Conservation (phyloP, 2,329 filamentous ascomycete species). For the Zymoseptoria tritici region DNA sequence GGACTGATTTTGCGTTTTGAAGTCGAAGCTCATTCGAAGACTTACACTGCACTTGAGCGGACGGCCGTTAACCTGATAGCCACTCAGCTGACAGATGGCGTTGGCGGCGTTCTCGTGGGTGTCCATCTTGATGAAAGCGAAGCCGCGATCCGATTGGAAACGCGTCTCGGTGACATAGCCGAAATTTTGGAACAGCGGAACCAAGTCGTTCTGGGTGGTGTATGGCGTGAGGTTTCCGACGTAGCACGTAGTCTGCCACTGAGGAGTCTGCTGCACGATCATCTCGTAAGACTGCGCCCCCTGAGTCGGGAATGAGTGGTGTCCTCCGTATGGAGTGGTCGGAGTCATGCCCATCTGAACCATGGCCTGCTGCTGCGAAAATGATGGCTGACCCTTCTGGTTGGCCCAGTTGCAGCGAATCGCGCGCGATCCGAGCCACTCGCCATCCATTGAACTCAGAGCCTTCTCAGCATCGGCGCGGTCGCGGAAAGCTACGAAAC, state of each 20-base stretch:
- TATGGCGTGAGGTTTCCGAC: slow-evolving; percentile 97
- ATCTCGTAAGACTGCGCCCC: slow-evolving; percentile 97
- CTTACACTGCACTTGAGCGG: slow-evolving; percentile 97
- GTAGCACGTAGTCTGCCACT: slow-evolving; percentile 98
- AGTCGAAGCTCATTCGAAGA: slow-evolving; percentile 26
- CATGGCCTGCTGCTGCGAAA: slow-evolving; percentile 96
- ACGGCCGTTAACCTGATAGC: slow-evolving; percentile 94
- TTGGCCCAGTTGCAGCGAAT: slow-evolving; percentile 99
- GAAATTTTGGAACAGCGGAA: slow-evolving; percentile 98
- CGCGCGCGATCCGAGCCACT: slow-evolving; percentile 95
- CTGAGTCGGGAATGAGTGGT: slow-evolving; percentile 87
- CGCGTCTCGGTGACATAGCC: slow-evolving; percentile 95
- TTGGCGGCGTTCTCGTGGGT: slow-evolving; percentile 95
- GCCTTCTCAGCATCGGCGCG: slow-evolving; percentile 91
- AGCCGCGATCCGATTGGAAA: slow-evolving; percentile 95
- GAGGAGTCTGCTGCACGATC: slow-evolving; percentile 87
- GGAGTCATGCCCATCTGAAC: slow-evolving; percentile 96
- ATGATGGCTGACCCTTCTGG: slow-evolving; percentile 98
- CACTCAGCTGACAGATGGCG: slow-evolving; percentile 96
- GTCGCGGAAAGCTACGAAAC: slow-evolving; percentile 95
- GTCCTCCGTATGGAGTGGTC: slow-evolving; percentile 82
- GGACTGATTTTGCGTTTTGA: slow-evolving; percentile 24
- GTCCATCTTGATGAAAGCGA: slow-evolving; percentile 99
- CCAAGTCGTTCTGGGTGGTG: slow-evolving; percentile 90
- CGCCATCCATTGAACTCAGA: slow-evolving; percentile 93